A percentile compares a stretch with the other conserved stretches of the same genome.
Evolutionary conservation across 2,329 filamentous ascomycete genomes (phyloP).

Genomic region (Zasmidium citrigriseum): DNA sequence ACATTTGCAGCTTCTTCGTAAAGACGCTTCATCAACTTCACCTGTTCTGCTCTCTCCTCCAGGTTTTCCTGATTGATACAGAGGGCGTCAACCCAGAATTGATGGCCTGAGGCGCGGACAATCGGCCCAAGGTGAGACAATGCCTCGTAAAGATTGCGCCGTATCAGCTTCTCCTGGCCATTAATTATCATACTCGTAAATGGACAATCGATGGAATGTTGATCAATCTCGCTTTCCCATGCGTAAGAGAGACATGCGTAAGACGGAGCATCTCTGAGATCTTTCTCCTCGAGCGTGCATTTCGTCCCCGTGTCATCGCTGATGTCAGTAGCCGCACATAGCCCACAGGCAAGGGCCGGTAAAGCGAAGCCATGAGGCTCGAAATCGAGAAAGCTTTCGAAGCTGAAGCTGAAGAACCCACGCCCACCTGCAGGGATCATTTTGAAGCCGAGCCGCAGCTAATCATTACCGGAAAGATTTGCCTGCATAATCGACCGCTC

Average conservation of each 20-base stretch:
- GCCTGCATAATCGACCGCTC: no score
- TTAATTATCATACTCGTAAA: background rate
- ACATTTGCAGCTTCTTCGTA: background rate
- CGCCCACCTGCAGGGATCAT: no score
- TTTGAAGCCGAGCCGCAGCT: no score
- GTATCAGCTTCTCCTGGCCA: background rate
- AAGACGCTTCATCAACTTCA: constrained; percentile 11
- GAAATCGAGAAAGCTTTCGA: no score
- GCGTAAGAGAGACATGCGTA: constrained; percentile 4
- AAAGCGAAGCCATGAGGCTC: background rate
- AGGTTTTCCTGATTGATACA: constrained; percentile 14
- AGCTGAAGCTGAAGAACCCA: background rate
- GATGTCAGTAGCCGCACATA: background rate
- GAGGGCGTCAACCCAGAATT: constrained; percentile 15
- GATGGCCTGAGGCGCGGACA: background rate
- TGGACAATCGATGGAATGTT: background rate
- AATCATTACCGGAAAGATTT: no score
- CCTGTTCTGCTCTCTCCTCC: constrained; percentile 12
- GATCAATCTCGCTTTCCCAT: background rate
- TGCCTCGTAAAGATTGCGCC: background rate
- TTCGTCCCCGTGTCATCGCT: background rate
- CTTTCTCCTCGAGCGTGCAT: background rate
- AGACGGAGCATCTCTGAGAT: background rate
- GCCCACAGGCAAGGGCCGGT: background rate
- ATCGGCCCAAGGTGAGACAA: background rate